A percentile compares a stretch with the other conserved stretches of the same genome.
Evolutionary conservation across 2,329 filamentous ascomycete genomes (phyloP).

Genomic region (Fusarium udum): DNA sequence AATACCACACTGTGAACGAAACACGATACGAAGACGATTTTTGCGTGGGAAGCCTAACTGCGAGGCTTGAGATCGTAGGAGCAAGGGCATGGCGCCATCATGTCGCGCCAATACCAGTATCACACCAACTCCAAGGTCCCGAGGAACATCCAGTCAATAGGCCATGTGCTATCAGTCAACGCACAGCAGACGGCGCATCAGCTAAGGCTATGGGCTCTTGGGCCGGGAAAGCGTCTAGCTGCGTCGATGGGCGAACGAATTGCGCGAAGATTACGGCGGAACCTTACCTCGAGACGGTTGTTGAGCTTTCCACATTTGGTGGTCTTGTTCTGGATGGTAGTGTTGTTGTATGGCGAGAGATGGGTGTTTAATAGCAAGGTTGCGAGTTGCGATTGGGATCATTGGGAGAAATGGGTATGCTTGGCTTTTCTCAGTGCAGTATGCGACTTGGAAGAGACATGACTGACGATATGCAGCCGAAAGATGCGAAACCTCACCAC

Average conservation of each 20-base stretch:
- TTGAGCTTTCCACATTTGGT: conserved; percentile 73
- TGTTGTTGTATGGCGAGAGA: conserved; percentile 86
- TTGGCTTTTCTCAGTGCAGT: too few species aligned
- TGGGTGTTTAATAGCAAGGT: conserved; percentile 78
- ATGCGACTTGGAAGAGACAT: not conserved
- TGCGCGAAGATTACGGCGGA: conserved; percentile 47
- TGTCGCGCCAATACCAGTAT: conserved; percentile 42
- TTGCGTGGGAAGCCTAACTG: not conserved
- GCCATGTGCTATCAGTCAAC: conserved; percentile 36
- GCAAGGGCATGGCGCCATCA: conserved; percentile 45
- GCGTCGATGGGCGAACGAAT: conserved; percentile 44
- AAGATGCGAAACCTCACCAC: conserved; percentile 81
- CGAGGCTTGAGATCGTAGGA: not conserved
- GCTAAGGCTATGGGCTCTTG: conserved; percentile 54
- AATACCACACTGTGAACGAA: not conserved
- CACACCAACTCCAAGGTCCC: conserved; percentile 25
- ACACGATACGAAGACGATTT: not conserved
- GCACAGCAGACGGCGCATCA: conserved; percentile 42
- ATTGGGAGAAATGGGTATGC: conserved; percentile 93
- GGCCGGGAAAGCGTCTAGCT: conserved; percentile 52
- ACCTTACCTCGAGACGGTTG: conserved; percentile 61
- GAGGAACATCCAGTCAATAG: conserved; percentile 33
- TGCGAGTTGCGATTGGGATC: conserved; percentile 78
- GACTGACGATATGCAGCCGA: conserved; percentile 66
- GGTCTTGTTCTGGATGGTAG: conserved; percentile 77